Evolutionary conservation across 768 basidiomycete species (phyloP).

Genomic region (Boletus rubescentipes): DNA sequence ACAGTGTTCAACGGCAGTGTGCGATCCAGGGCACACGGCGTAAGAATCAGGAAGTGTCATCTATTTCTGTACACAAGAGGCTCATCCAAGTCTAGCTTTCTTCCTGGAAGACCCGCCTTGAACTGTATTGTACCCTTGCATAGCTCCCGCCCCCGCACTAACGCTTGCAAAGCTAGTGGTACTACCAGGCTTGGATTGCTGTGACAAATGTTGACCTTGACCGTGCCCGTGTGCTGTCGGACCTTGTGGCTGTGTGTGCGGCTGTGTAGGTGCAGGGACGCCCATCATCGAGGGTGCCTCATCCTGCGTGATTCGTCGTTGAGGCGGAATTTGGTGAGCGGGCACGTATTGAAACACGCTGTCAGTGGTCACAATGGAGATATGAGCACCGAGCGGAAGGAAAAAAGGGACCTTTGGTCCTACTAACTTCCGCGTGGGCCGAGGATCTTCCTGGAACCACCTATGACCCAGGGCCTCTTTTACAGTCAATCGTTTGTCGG

Average conservation of each 20-base stretch:
- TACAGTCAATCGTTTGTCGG: slow-evolving; percentile 81
- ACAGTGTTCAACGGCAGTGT: no score
- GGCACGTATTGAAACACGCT: slow-evolving; percentile 76
- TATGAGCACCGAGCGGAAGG: slow-evolving; percentile 5
- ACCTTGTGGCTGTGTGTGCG: slow-evolving; percentile 41
- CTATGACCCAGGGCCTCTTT: slow-evolving; percentile 76
- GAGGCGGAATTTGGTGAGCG: slow-evolving; percentile 73
- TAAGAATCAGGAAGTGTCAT: no score
- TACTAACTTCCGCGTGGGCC: slow-evolving; percentile 80
- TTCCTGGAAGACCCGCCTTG: slow-evolving; percentile 50
- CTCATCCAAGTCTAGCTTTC: slow-evolving; percentile 56
- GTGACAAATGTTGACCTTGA: slow-evolving; percentile 41
- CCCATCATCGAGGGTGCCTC: slow-evolving; percentile 89
- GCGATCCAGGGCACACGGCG: no score
- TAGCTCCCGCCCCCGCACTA: slow-evolving; percentile 48
- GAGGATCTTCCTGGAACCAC: slow-evolving; percentile 93
- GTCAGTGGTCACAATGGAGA: background rate
- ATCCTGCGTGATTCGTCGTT: slow-evolving; percentile 87
- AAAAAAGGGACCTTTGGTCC: background rate
- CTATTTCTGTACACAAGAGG: background rate
- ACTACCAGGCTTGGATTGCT: slow-evolving; percentile 54
- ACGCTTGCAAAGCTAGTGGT: slow-evolving; percentile 62
- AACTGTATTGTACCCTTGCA: slow-evolving; percentile 28
- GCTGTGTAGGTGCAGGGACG: slow-evolving; percentile 46
- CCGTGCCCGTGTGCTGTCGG: slow-evolving; percentile 48